Conservation (phyloP, 306 rosid species). For the Biancaea sappan region DNA sequence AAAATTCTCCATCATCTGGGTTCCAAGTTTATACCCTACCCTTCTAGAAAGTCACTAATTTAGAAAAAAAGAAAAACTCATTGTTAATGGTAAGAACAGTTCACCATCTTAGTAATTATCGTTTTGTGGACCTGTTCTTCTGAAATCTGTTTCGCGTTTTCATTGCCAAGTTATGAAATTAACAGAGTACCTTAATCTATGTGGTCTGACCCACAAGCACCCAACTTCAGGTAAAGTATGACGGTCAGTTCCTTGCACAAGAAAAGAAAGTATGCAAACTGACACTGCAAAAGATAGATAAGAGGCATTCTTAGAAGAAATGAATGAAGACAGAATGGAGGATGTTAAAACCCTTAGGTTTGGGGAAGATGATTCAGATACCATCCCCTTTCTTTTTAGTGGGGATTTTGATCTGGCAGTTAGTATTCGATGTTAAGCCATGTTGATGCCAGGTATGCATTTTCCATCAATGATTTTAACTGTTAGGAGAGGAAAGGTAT, state of each 20-base stretch:
- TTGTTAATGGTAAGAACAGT: too few species aligned
- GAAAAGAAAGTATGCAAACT: background rate
- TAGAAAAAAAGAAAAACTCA: too few species aligned
- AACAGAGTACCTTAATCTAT: background rate
- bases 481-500: background rate
- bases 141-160: background rate
- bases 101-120: background rate
- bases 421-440: background rate
- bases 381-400: background rate
- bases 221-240: background rate
- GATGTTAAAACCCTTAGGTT: background rate
- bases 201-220: background rate
- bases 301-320: background rate
- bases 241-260: background rate
- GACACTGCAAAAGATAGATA: background rate
- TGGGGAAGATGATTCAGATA: background rate
- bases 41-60: background rate
- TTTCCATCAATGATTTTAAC: background rate
- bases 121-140: background rate
- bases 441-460: background rate
- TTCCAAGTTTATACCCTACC: background rate
- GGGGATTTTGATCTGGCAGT: background rate
- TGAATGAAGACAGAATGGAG: background rate
- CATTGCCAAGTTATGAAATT: background rate
- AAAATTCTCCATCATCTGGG: too few species aligned